These are phyloP conservation scores for Collybiopsis luxurians DNA, from an alignment of 768 basidiomycete species.

Conservation along the genomic window DNA sequence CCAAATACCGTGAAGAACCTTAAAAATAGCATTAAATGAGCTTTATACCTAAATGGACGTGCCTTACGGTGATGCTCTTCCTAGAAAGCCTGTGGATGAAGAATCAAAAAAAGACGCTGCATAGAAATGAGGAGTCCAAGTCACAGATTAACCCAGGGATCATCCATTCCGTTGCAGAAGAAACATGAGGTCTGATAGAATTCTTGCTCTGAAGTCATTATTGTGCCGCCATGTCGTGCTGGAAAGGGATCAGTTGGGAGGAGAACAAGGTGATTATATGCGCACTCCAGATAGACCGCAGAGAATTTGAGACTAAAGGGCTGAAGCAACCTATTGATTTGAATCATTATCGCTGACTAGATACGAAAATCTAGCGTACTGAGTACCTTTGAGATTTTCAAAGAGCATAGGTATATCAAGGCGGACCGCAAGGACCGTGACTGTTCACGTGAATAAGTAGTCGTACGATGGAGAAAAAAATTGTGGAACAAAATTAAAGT, in stretches of 20 bases:
- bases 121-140: not conserved
- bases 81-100: not conserved
- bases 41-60: not conserved
- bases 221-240: constrained; percentile 1
- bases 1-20: constrained; percentile 6
- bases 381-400: not conserved
- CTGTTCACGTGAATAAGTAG: no score
- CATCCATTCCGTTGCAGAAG: constrained; percentile 2
- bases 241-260: no score
- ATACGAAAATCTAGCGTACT: not conserved
- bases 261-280: not conserved
- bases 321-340: constrained; percentile 2
- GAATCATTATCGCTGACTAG: not conserved
- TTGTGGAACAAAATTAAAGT: no score
- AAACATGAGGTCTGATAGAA: not conserved
- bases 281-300: constrained; percentile 5
- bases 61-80: constrained; percentile 3
- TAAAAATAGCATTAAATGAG: not conserved
- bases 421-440: no score
- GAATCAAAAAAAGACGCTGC: not conserved
- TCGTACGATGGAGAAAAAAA: no score
- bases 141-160: constrained; percentile 4
- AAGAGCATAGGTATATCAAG: not conserved
- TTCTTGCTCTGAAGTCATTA: constrained; percentile 1
- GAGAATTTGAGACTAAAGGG: not conserved